A percentile compares a stretch with the other conserved stretches of the same genome.
Conservation (phyloP, 1,139 yeast genomes). For the Blastobotrys capitulatus region DNA sequence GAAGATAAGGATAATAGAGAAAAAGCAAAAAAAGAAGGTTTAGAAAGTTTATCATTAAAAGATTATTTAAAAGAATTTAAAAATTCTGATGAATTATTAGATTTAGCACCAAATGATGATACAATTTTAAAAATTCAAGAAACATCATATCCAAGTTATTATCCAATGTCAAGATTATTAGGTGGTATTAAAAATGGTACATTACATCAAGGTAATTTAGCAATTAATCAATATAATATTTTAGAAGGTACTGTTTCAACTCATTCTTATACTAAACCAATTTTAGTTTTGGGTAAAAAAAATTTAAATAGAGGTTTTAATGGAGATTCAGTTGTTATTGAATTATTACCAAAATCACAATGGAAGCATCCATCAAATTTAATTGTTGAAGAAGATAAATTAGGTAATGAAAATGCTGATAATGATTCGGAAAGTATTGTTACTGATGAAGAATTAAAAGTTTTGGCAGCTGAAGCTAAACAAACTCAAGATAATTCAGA, state of each 20-base stretch:
- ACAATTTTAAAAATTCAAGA: conserved; percentile 25
- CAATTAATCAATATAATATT: conserved; percentile 79
- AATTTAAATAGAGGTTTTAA: conserved; percentile 86
- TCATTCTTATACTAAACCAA: conserved; percentile 72
- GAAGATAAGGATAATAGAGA: conserved; percentile 68
- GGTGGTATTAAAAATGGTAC: conserved; percentile 90
- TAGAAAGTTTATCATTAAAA: conserved; percentile 51
- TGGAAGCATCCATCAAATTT: conserved; percentile 87
- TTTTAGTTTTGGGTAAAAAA: conserved; percentile 75
- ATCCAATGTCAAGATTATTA: conserved; percentile 72
- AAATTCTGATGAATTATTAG: conserved; percentile 71
- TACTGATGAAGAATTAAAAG: conserved; percentile 69
- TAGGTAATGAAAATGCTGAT: conserved; percentile 46
- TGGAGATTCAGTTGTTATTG: conserved; percentile 89
- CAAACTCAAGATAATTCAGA: conserved; percentile 45
- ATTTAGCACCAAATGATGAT: conserved; percentile 61
- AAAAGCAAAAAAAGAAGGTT: conserved; percentile 51
- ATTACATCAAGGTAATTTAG: conserved; percentile 76
- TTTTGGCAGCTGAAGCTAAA: conserved; percentile 73
- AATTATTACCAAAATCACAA: conserved; percentile 73
- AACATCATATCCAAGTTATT: conserved; percentile 63
- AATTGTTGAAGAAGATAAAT: conserved; percentile 67
- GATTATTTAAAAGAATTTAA: conserved; percentile 70
- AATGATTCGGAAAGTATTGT: conserved; percentile 36
- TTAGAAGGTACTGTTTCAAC: conserved; percentile 81